Base-by-base conservation (phyloP, 2,329 filamentous ascomycete genomes). In the Byssochlamys sp. region DNA sequence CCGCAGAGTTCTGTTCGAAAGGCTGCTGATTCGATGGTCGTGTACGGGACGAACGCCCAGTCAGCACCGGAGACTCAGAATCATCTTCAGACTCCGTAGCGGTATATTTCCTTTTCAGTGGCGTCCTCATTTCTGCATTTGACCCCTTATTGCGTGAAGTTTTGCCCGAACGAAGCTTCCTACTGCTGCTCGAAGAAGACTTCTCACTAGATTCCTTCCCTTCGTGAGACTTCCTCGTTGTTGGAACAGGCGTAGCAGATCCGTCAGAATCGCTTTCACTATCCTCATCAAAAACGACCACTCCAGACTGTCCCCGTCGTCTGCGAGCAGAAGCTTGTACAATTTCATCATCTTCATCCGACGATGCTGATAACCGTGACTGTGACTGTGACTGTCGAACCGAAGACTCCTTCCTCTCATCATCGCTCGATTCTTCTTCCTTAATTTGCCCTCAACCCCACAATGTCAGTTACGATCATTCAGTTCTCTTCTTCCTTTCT, bases 1-100 rank as follows among this genome's bases (percentile, higher is more conserved):
- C 68, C 29, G 66, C 52, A 24, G 64, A 65, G 7, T 62, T 66
- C 24, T 68, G 52, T 27, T 51, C 57, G 12, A 57, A 59, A 10
- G 61, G 7, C 39, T 58, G 53, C 2, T 56, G 39, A 25, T 45
- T 55, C 10, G 55, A 56, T 12, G 59, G 57, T 54, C 58, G 59
- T 35, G 57, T 56, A n/a, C 54, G 54, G 11, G 31, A 29, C 4
- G 31, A 24, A n/a, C 27, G n/a, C 25, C 6, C 25, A 51, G 49
- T 26, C 39, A 53, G 29, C 6, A 28, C 28, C 45, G 27, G 27
- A 9, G 27, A 49, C 26, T 56, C 28, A 27, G 55, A 26, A 19
- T 24, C 29, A 14, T 39, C 12, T 50, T 24, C 29, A 10, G 35
- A 14, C 28, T 26, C 27, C 48, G 31, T 49, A 14, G 50, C 45